Conservation (phyloP, 768 basidiomycete genomes). For the Trametes punicea region DNA sequence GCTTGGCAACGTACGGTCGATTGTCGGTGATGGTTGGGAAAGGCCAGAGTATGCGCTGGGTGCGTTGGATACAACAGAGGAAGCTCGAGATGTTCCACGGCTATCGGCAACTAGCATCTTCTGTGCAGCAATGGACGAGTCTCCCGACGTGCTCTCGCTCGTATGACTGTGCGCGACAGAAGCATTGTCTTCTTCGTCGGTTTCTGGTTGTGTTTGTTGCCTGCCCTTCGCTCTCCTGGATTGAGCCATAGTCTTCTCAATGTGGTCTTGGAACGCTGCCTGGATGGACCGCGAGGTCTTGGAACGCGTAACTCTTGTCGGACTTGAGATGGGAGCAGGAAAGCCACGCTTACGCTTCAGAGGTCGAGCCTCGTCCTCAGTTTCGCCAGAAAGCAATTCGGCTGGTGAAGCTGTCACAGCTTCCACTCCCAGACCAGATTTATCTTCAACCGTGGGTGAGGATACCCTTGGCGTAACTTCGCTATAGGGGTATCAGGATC, state of each 20-base stretch:
- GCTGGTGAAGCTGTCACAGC: neutral
- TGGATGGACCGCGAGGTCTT: constrained; percentile 19
- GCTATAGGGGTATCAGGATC: too few relatives aligned
- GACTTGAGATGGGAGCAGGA: neutral
- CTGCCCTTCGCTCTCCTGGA: constrained; percentile 32
- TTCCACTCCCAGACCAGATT: neutral
- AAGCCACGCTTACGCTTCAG: constrained; percentile 29
- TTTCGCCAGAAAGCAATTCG: constrained; percentile 3
- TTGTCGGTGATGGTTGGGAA: constrained; percentile 25
- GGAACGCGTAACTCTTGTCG: constrained; percentile 24
- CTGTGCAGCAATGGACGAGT: constrained; percentile 39
- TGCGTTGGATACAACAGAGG: constrained; percentile 44
- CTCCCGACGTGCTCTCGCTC: constrained; percentile 31
- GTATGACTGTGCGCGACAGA: constrained; percentile 21
- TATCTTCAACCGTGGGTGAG: neutral
- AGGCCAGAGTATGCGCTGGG: constrained; percentile 22
- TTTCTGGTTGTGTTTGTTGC: constrained; percentile 23
- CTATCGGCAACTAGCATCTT: constrained; percentile 31
- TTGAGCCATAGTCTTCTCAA: neutral
- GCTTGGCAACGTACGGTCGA: constrained; percentile 9
- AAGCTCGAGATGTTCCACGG: constrained; percentile 32
- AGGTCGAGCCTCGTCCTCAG: neutral
- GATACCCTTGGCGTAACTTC: neutral
- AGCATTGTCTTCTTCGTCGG: constrained; percentile 10
- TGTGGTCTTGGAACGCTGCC: neutral